Evolutionary conservation across 345 rosid species (phyloP).

Genomic region (Rhizophora apiculata): DNA sequence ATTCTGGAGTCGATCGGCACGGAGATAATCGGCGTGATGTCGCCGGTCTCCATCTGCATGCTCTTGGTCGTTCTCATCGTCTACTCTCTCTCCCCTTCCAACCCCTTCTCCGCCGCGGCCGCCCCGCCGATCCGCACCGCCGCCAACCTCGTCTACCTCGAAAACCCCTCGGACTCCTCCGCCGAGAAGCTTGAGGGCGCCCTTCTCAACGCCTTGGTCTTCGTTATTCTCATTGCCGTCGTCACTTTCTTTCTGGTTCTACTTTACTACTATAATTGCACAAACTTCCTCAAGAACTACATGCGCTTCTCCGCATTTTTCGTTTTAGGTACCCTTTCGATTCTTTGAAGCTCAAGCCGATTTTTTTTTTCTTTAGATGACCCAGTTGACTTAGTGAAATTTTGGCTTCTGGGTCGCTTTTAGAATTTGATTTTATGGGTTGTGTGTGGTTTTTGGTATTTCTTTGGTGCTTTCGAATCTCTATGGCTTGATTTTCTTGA

Average conservation of each 20-base stretch:
- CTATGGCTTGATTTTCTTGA: background rate
- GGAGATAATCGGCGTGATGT: constrained; percentile 94
- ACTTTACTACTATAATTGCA: constrained; percentile 90
- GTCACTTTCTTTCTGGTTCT: constrained; percentile 81
- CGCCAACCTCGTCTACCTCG: constrained; percentile 89
- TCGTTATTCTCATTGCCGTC: constrained; percentile 65
- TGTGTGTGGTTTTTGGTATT: constrained; percentile 2
- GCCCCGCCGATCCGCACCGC: constrained; percentile 75
- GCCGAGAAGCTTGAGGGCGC: constrained; percentile 84
- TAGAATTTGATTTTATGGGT: background rate
- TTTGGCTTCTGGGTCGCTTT: background rate
- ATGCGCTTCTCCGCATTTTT: constrained; percentile 92
- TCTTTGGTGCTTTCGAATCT: background rate
- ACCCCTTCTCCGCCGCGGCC: constrained; percentile 38
- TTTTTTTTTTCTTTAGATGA: background rate
- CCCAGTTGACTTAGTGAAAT: background rate
- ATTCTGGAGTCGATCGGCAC: constrained; percentile 66
- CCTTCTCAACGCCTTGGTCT: constrained; percentile 77
- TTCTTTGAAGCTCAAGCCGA: background rate
- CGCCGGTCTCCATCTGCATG: constrained; percentile 97
- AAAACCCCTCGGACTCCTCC: constrained; percentile 72
- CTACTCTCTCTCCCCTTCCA: constrained; percentile 70
- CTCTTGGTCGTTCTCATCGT: constrained; percentile 85
- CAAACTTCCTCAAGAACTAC: constrained; percentile 86
- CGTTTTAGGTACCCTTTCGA: constrained; percentile 46